Evolutionary conservation across 2,329 filamentous ascomycete genomes (phyloP).

Genomic region (Cladophialophora bantiana): DNA sequence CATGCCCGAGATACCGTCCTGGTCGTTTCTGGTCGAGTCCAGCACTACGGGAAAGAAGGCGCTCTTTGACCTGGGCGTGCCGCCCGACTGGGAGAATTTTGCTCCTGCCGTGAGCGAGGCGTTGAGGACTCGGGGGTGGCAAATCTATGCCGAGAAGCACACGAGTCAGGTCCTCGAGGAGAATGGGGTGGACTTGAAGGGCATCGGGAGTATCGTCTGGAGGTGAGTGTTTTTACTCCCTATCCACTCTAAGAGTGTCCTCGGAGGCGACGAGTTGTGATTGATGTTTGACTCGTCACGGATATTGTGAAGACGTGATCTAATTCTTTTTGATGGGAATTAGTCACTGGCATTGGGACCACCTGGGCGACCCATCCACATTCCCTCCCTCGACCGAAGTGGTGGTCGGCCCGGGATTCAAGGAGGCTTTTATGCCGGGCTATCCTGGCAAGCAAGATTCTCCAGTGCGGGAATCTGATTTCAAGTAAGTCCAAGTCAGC

Average conservation of each 20-base stretch:
- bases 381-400: conserved; percentile 50
- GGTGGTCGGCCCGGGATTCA: conserved; percentile 62
- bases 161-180: conserved; percentile 37
- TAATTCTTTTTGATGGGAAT: background rate
- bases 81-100: conserved; percentile 32
- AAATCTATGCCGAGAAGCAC: conserved; percentile 33
- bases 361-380: conserved; percentile 34
- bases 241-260: background rate
- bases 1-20: conserved; percentile 31
- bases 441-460: conserved; percentile 52
- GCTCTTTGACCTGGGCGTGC: conserved; percentile 49
- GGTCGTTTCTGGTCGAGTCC: conserved; percentile 58
- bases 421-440: conserved; percentile 55
- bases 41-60: conserved; percentile 41
- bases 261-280: background rate
- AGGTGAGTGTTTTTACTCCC: conserved; percentile 10
- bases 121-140: conserved; percentile 15
- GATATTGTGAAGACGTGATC: background rate
- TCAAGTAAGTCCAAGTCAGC: conserved; percentile 33
- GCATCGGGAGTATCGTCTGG: conserved; percentile 29
- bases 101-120: conserved; percentile 14
- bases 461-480: conserved; percentile 46
- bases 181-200: conserved; percentile 23
- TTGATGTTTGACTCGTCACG: too few relatives aligned
- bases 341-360: conserved; percentile 39